Base-by-base conservation (phyloP, 2,329 filamentous ascomycete species). In the Juglanconis sp. region DNA sequence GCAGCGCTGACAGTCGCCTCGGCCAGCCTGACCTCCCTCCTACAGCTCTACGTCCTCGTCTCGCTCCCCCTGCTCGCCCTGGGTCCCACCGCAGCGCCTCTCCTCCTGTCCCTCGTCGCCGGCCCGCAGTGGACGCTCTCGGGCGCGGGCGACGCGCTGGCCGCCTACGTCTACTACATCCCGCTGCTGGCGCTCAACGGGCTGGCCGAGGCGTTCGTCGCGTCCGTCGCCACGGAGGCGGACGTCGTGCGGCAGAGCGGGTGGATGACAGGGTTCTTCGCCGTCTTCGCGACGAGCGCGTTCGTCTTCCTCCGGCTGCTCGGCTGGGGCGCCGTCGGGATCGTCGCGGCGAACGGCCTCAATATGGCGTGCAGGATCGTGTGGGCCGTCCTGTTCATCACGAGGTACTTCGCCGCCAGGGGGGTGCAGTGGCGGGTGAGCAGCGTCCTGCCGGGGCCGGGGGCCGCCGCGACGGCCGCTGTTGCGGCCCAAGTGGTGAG, bases 171-270 rank as follows among this genome's bases (percentile, higher is more conserved):
- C 76, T 92, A 92, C 73, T 98, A 96, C 76, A 91, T 99, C 61
- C 95, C 95, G 0, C 86, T 98, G 32, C 82, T 98, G 4, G 95
- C 94, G 3, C 77, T 96, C 68, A 99, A 99, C 70, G 95, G 95
- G 55, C 85, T 98, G 30, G 86, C 89, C 1, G 95, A 99, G 75
- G 91, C 92, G 0, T 98, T 99, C 68, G 93, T 98, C 15, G 88
- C 93, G 1, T 92, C 91, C 2, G 91, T 96, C 1, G 93, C 94
- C 0, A 88, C 84, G 0, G 83, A 91, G 64, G 74, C 81, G 4
- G 83, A 98, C 66, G 84, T 99, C 3, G 86, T 91, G 64, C 74
- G 72, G 4, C 95, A 99, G 72, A 91, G 90, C 0, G 72, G 86
- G 4, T 95, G 88, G 87, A 98, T 99, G 94, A 83, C 84, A 4